These are phyloP conservation scores for Zizania palustris DNA, from an alignment of 202 grass and related monocot genomes.

Conservation along the genomic window DNA sequence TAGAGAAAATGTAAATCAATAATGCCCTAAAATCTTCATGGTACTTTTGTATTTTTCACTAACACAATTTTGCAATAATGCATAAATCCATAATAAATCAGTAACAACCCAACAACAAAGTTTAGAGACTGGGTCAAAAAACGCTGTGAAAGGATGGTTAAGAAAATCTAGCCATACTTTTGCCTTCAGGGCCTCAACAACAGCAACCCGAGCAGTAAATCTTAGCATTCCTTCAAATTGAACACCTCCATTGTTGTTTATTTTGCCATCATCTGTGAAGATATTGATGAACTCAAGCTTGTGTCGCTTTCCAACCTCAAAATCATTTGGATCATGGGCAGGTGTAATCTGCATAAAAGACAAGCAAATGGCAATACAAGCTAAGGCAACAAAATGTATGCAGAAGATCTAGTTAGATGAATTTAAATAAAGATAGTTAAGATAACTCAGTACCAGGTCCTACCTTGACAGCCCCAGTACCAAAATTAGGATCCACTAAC, in stretches of 20 bases:
- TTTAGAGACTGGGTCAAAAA: slow-evolving; percentile 14
- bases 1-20: slow-evolving; percentile 1
- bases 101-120: neutral
- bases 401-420: slow-evolving; percentile 15
- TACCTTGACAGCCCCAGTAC: slow-evolving; percentile 96
- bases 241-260: slow-evolving; percentile 74
- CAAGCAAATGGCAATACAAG: slow-evolving; percentile 27
- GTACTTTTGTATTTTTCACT: neutral
- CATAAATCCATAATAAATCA: neutral
- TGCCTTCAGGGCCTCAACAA: slow-evolving; percentile 70
- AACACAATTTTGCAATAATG: neutral
- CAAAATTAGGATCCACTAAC: slow-evolving; percentile 79
- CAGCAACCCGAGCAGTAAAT: slow-evolving; percentile 65
- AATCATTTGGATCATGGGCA: slow-evolving; percentile 94
- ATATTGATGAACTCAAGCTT: slow-evolving; percentile 92
- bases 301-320: slow-evolving; percentile 92
- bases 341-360: slow-evolving; percentile 78
- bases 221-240: slow-evolving; percentile 86
- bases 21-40: neutral
- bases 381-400: slow-evolving; percentile 4
- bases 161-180: slow-evolving; percentile 54
- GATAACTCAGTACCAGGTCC: neutral
- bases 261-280: slow-evolving; percentile 86
- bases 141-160: neutral
- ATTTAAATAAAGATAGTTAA: slow-evolving; percentile 26